A percentile compares a stretch with the other conserved stretches of the same genome.
Evolutionary conservation across 768 basidiomycete species (phyloP).

Genomic region (Pholiota microspora): DNA sequence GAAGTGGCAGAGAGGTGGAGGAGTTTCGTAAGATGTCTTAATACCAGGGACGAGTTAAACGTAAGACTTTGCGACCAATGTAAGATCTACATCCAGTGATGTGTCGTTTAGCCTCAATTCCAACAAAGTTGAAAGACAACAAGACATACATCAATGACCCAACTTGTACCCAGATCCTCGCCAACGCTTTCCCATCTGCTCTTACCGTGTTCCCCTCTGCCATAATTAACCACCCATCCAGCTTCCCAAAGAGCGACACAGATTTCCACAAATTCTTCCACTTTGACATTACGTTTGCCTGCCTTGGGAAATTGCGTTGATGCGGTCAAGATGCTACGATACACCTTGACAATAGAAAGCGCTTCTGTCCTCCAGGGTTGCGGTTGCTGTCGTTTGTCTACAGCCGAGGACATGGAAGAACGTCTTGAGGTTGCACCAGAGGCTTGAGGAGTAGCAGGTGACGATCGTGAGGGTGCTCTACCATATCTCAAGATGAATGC

Average conservation of each 20-base stretch:
- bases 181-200: not conserved
- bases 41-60: slow-evolving; percentile 85
- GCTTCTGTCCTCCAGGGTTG: slow-evolving; percentile 38
- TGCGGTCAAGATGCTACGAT: slow-evolving; percentile 62
- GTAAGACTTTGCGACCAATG: slow-evolving; percentile 96
- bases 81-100: slow-evolving; percentile 50
- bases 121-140: not conserved
- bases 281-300: slow-evolving; percentile 72
- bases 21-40: slow-evolving; percentile 82
- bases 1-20: slow-evolving; percentile 44
- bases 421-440: not conserved
- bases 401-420: not conserved
- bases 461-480: slow-evolving; percentile 6
- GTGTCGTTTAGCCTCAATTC: not conserved
- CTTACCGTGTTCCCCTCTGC: not conserved
- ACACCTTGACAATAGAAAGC: slow-evolving; percentile 67
- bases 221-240: slow-evolving; percentile 56
- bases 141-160: slow-evolving; percentile 76
- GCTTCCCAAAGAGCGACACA: slow-evolving; percentile 84
- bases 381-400: not conserved
- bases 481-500: slow-evolving; percentile 60
- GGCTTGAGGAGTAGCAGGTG: slow-evolving; percentile 10
- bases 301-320: slow-evolving; percentile 80
- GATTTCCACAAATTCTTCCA: slow-evolving; percentile 82
- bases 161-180: slow-evolving; percentile 24